Conservation (phyloP, 116 monocot genomes). For the Papilionanthe hybrid region DNA sequence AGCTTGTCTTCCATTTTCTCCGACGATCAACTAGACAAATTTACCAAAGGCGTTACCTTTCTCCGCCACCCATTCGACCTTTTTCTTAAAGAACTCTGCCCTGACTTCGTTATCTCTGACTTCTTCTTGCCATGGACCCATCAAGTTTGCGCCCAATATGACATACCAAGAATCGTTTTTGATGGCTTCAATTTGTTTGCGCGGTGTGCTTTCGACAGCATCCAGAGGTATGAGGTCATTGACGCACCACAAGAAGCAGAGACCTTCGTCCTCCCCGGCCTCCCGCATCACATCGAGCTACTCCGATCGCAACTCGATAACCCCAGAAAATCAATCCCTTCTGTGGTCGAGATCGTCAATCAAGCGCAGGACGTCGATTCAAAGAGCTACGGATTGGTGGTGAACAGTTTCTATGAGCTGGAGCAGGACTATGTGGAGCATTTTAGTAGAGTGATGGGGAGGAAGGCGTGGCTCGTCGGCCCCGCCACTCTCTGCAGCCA, state of each 20-base stretch:
- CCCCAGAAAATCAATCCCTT: background rate
- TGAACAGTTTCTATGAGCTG: conserved; percentile 12
- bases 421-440: conserved; percentile 5
- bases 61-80: background rate
- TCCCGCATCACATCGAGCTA: conserved; percentile 26
- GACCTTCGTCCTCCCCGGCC: conserved; percentile 15
- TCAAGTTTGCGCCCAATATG: background rate
- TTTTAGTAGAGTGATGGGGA: background rate
- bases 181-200: conserved; percentile 2
- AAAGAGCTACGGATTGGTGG: background rate
- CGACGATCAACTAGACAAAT: background rate
- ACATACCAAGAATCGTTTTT: background rate
- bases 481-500: conserved; percentile 4
- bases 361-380: too few relatives aligned
- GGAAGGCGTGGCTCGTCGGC: conserved; percentile 9
- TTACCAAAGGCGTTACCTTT: conserved; percentile 8
- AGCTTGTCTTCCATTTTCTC: conserved; percentile 4
- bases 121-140: background rate
- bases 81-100: background rate
- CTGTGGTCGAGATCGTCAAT: too few relatives aligned
- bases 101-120: background rate
- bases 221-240: background rate
- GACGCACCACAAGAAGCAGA: background rate
- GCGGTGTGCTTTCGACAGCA: conserved; percentile 3
- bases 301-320: background rate